Base-by-base conservation (phyloP, 1,139 yeast species). In the Geotrichum australiense region DNA sequence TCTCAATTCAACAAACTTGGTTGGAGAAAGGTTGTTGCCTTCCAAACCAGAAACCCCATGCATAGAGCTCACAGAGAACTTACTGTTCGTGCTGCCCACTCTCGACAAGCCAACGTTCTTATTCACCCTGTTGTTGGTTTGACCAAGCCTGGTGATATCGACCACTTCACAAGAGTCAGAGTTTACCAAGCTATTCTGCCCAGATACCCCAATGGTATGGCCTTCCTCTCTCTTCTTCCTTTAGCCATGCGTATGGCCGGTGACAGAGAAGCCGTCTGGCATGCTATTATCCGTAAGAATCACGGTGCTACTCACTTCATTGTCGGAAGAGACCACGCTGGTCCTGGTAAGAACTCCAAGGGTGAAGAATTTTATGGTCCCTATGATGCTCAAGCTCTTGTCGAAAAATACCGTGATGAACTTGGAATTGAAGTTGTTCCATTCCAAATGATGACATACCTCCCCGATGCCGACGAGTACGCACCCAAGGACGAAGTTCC, bases 231-330 rank as follows among this genome's bases (percentile, higher is more conserved):
- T 10, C 70, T 89, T 52, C 71, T 89, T 58, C 97, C 97, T 14
- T 72, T 89, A 56, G 97, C 97, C 38, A 89, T 89, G 97, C 80
- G 97, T 73, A 89, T 89, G 97, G 96, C 94, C 49, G 97, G 97
- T 64, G 96, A 91, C 64, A 80, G 96, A 64, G 97, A 89, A 69
- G 97, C 97, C 25, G 82, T 89, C 42, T 89, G 97, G 97, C 97
- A 89, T 63, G 96, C 96, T 20, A 82, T 89, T 59, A 89, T 89
- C 61, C 82, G 97, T 68, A 85, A 87, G 72, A 89, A 89, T 68
- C 87, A 82, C 62, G 97, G 97, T 62, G 96, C 94, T 43, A 84
- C 95, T 44, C 97, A 89, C 64, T 89, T 89, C 67, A 91, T 91
- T 58, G 96, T 89, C 43, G 97, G 98, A 49, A 80, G 98, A 70